A percentile compares a stretch with the other conserved stretches of the same genome.
Evolutionary conservation across 352 stramenopile genomes (phyloP).

Genomic region (Globisporangium alternatum): DNA sequence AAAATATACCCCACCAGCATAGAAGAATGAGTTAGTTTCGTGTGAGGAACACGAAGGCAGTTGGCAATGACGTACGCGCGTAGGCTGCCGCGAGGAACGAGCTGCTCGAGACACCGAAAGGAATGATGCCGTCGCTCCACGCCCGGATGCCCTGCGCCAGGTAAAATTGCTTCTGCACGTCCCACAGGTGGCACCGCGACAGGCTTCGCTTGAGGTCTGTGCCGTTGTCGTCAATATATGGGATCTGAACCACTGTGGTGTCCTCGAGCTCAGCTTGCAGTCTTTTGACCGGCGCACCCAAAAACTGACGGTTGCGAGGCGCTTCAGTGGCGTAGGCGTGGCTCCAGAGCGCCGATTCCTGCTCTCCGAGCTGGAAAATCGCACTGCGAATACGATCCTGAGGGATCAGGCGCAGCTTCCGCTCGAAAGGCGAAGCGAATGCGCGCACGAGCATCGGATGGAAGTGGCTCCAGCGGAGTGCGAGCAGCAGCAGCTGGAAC

Average conservation of each 20-base stretch:
- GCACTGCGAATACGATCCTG: conserved; percentile 36
- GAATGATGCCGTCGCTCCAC: conserved; percentile 70
- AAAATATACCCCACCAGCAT: background rate
- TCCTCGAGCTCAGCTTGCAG: background rate
- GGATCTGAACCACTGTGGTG: background rate
- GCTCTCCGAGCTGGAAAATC: conserved; percentile 28
- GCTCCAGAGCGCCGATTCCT: conserved; percentile 31
- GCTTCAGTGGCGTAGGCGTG: conserved; percentile 14
- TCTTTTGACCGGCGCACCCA: background rate
- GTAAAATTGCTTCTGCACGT: conserved; percentile 81
- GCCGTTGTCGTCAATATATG: background rate
- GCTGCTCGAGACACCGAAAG: conserved; percentile 78
- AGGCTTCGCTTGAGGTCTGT: conserved; percentile 18
- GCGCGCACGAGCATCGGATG: conserved; percentile 40
- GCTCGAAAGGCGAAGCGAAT: conserved; percentile 38
- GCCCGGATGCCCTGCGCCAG: conserved; percentile 64
- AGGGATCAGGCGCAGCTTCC: conserved; percentile 50
- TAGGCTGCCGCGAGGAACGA: conserved; percentile 71
- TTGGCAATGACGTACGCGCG: conserved; percentile 29
- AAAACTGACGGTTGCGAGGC: background rate
- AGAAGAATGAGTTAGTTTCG: too few relatives aligned
- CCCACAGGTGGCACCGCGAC: conserved; percentile 61
- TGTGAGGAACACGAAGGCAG: background rate
- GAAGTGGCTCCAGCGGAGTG: conserved; percentile 74
- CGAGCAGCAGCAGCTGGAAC: conserved; percentile 66